Evolutionary conservation across 2,329 filamentous ascomycete genomes (phyloP), one percentile per base, ranked within the genome.

Genomic region (Grosmannia huntii): DNA sequence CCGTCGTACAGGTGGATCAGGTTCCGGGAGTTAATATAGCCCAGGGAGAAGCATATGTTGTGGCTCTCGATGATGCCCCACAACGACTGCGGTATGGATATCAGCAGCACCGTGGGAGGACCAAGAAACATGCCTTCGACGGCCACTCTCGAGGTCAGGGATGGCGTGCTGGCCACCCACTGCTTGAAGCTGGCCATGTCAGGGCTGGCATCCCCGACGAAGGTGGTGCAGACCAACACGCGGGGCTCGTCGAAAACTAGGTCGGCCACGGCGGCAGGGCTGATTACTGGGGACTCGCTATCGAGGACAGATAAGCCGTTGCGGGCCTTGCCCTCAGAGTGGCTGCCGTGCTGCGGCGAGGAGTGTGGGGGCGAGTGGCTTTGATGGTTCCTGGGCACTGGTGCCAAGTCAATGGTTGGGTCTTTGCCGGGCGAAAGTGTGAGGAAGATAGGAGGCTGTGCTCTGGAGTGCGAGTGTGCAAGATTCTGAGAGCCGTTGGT

Each of bases 111-210:
- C 0, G 83, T 85, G 1, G 83, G 82, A 0, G 83, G 83, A 0
- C 83, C 83, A 21, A 85, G 71, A 62, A 86, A 86, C 80, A 86
- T 85, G 63, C 82, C 83, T 66, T 86, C 83, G 5, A 86, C 81
- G 7, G 78, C 75, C 59, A 86, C 81, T 63, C 80, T 82, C 19
- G 78, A 75, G 1, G 79, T 78, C 3, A 80, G 74, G 0, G 77
- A 69, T 1, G 82, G 80, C 1, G 77, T 76, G 62, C 80, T 79
- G 52, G 81, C 77, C n/a, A 86, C 73, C 83, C 83, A 86, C 62
- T 83, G 78, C 59, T 83, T 79, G 66, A 85, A 85, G 59, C 77
- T 84, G 3, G 80, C 77, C 81, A 85, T 85, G 61, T 85, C 82
- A 14, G 81, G 75, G 63, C 80, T 85, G 3, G 82, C 80, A 63